Evolutionary conservation across 1,284 basidiomycete genomes (phyloP).

Genomic region (Ceratobasidium sp.): DNA sequence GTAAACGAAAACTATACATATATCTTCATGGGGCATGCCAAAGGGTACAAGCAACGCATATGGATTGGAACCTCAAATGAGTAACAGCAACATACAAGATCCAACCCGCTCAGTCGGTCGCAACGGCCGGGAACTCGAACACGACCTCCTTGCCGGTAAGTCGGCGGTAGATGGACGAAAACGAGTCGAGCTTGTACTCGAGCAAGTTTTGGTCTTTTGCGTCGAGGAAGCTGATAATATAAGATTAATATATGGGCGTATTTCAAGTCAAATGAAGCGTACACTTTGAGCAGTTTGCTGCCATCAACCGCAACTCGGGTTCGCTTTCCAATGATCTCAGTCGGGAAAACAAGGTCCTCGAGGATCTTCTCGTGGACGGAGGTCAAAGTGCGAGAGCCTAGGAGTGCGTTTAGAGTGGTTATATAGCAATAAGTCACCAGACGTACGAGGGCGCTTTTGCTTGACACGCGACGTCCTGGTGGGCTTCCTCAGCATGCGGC

Average conservation of each 20-base stretch:
- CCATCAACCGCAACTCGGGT: conserved; percentile 91
- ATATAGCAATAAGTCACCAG: not conserved
- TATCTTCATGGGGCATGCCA: conserved; percentile 25
- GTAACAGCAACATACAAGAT: conserved; percentile 18
- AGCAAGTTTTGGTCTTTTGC: conserved; percentile 97
- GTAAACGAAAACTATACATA: conserved; percentile 11
- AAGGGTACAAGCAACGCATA: conserved; percentile 27
- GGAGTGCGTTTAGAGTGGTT: not conserved
- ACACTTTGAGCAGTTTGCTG: conserved; percentile 94
- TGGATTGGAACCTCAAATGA: conserved; percentile 38
- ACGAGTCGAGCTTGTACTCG: conserved; percentile 99
- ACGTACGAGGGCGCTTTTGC: conserved; percentile 90
- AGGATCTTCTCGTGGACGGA: conserved; percentile 98
- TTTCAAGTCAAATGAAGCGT: conserved; percentile 50
- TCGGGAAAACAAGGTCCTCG: conserved; percentile 98
- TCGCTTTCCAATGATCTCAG: conserved; percentile 98
- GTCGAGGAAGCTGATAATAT: conserved; percentile 82
- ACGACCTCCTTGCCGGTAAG: conserved; percentile 94
- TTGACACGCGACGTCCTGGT: conserved; percentile 90
- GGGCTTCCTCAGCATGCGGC: conserved; percentile 97
- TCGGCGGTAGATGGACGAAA: conserved; percentile 92
- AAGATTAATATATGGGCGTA: not conserved
- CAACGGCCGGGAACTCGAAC: conserved; percentile 78
- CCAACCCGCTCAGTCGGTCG: conserved; percentile 38
- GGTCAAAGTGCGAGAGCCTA: conserved; percentile 89